Conservation (phyloP, 164 flowering plant species). For the Magnolia sinica region DNA sequence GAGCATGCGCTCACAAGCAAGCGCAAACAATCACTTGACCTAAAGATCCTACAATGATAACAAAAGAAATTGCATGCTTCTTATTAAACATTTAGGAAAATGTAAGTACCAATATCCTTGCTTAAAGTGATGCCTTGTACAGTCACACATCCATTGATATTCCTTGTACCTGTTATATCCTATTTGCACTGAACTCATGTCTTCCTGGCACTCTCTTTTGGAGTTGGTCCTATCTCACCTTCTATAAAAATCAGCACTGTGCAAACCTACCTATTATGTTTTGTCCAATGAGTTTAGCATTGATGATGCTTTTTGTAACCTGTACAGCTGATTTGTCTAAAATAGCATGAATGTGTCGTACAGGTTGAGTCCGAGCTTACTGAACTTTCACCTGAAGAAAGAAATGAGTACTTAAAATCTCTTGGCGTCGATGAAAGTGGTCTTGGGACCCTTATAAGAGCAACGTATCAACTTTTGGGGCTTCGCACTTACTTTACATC, state of each 20-base stretch:
- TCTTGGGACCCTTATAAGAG: constrained; percentile 89
- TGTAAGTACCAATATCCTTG: background rate
- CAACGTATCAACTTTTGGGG: constrained; percentile 79
- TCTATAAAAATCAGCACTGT: background rate
- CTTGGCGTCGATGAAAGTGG: constrained; percentile 91
- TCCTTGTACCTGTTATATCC: no score
- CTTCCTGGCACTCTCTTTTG: background rate
- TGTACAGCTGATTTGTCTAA: background rate
- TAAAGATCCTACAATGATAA: no score
- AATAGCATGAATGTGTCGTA: constrained; percentile 13
- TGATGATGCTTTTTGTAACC: background rate
- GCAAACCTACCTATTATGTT: background rate
- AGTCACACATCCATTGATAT: no score
- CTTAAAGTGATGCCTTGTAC: background rate
- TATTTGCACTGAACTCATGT: no score
- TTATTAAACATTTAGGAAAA: background rate
- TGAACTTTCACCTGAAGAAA: constrained; percentile 85
- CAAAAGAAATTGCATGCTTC: background rate
- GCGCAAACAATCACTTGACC: background rate
- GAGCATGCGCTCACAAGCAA: background rate
- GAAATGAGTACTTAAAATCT: constrained; percentile 70
- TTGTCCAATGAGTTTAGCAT: background rate
- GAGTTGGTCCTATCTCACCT: background rate
- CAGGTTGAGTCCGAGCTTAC: constrained; percentile 96
- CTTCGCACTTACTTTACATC: constrained; percentile 91